These are phyloP conservation scores for Cladosporium sp. DNA, from an alignment of 2,329 filamentous ascomycete genomes.

Conservation along the genomic window DNA sequence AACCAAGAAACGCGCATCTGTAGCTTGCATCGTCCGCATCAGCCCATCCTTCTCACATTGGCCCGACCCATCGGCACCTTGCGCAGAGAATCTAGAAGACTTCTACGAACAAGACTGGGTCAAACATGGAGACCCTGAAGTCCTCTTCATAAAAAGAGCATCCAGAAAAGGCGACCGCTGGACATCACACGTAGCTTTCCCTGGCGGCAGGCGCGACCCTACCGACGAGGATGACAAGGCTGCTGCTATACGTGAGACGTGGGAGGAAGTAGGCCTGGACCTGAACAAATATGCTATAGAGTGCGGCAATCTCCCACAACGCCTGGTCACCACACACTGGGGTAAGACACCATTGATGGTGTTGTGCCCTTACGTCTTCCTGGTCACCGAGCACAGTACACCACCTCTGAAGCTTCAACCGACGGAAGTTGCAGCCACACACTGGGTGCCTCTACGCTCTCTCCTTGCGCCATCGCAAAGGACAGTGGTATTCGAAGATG, in stretches of 20 bases:
- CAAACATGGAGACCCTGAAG: conserved; percentile 63
- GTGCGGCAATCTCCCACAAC: conserved; percentile 65
- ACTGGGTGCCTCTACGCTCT: conserved; percentile 66
- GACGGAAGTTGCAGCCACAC: conserved; percentile 66
- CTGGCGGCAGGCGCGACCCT: conserved; percentile 66
- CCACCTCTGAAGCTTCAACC: conserved; percentile 64
- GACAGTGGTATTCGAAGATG: conserved; percentile 64
- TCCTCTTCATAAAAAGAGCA: conserved; percentile 71
- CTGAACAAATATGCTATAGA: conserved; percentile 44
- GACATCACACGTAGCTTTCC: conserved; percentile 68
- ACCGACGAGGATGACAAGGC: conserved; percentile 63
- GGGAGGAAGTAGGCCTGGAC: conserved; percentile 65
- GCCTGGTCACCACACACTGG: conserved; percentile 67
- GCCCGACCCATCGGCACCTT: conserved; percentile 36
- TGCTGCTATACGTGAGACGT: conserved; percentile 63
- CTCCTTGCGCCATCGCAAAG: conserved; percentile 62
- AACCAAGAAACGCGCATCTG: conserved; percentile 62
- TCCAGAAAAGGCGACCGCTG: conserved; percentile 66
- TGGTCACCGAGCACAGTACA: conserved; percentile 58
- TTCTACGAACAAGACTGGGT: conserved; percentile 69
- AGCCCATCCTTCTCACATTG: conserved; percentile 59
- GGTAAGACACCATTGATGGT: conserved; percentile 66
- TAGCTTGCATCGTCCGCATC: conserved; percentile 64
- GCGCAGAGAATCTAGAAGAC: conserved; percentile 42
- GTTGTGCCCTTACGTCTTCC: conserved; percentile 67